A percentile compares a stretch with the other conserved stretches of the same genome.
phyloP scores from a whole-genome alignment of 176 grass and related monocot genomes.

The Cocos nucifera region DNA sequence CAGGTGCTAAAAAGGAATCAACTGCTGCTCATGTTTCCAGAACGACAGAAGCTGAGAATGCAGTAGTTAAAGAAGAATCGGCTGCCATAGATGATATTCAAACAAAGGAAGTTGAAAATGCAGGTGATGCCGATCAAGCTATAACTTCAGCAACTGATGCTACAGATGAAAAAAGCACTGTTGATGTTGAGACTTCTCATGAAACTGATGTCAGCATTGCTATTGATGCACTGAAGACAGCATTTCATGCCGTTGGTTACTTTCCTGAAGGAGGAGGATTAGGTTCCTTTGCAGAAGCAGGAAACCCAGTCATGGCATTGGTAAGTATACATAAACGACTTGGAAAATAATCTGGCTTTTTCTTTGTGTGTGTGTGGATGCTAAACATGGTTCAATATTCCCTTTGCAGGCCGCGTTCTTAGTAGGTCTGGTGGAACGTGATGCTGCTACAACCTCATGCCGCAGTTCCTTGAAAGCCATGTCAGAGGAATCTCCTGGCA shows the following conservation, averaged over 20 bases:
- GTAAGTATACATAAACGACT: slow-evolving; percentile 28
- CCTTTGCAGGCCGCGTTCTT: slow-evolving; percentile 80
- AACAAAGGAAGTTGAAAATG: slow-evolving; percentile 42
- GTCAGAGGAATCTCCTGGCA: slow-evolving; percentile 62
- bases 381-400: not conserved
- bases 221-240: slow-evolving; percentile 73
- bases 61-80: slow-evolving; percentile 27
- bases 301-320: slow-evolving; percentile 94
- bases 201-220: slow-evolving; percentile 41
- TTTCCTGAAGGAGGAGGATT: slow-evolving; percentile 49
- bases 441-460: slow-evolving; percentile 46
- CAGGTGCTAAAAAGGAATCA: slow-evolving; percentile 39
- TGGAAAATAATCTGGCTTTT: not conserved
- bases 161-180: slow-evolving; percentile 25
- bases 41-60: slow-evolving; percentile 32
- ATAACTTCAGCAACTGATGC: slow-evolving; percentile 33
- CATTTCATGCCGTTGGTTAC: slow-evolving; percentile 72
- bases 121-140: slow-evolving; percentile 34
- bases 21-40: slow-evolving; percentile 28
- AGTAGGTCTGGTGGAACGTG: slow-evolving; percentile 57
- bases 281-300: slow-evolving; percentile 78
- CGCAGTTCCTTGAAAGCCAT: slow-evolving; percentile 86
- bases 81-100: slow-evolving; percentile 27
- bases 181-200: slow-evolving; percentile 37
- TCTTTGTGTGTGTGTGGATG: not conserved